A percentile compares a stretch with the other conserved stretches of the same genome.
phyloP scores from a whole-genome alignment of 805 yeast species.

The Starmerella davenportii region DNA sequence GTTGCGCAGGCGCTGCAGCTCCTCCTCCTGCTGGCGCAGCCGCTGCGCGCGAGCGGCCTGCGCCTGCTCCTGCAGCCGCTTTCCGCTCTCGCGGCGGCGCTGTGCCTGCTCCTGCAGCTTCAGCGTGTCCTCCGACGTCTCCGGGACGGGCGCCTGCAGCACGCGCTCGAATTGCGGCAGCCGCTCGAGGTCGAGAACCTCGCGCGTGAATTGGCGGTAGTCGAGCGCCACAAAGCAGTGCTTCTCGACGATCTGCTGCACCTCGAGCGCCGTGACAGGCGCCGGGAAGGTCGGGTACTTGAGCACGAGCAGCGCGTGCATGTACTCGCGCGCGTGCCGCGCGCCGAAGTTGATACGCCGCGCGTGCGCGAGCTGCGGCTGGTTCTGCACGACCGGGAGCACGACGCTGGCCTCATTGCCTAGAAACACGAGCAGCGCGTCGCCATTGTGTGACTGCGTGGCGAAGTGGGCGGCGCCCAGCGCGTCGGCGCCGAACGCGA shows the following conservation, averaged over 20 bases:
- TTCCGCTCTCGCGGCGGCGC: slow-evolving; percentile 68
- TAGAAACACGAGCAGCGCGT: slow-evolving; percentile 62
- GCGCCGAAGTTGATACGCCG: slow-evolving; percentile 92
- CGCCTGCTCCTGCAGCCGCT: slow-evolving; percentile 82
- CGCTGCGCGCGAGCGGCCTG: slow-evolving; percentile 68
- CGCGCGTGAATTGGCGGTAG: slow-evolving; percentile 44
- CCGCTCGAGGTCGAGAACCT: slow-evolving; percentile 39
- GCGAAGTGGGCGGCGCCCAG: slow-evolving; percentile 52
- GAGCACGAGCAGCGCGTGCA: slow-evolving; percentile 45
- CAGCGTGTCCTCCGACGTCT: slow-evolving; percentile 20
- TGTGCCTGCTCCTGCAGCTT: slow-evolving; percentile 65
- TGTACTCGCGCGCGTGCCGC: slow-evolving; percentile 43
- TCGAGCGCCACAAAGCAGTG: slow-evolving; percentile 60
- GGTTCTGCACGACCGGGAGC: slow-evolving; percentile 62
- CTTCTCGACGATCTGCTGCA: slow-evolving; percentile 49
- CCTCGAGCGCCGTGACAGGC: slow-evolving; percentile 43
- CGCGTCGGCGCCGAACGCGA: slow-evolving; percentile 67
- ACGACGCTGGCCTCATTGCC: slow-evolving; percentile 72
- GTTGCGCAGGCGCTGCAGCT: slow-evolving; percentile 42
- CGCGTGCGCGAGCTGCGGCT: slow-evolving; percentile 44
- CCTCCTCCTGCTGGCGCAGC: slow-evolving; percentile 68
- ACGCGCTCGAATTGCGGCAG: slow-evolving; percentile 57
- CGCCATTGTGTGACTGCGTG: slow-evolving; percentile 20
- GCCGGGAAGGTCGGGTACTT: slow-evolving; percentile 89
- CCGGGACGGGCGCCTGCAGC: slow-evolving; percentile 65